Conservation (phyloP, 116 monocot species). For the Papilionanthe hybrid region DNA sequence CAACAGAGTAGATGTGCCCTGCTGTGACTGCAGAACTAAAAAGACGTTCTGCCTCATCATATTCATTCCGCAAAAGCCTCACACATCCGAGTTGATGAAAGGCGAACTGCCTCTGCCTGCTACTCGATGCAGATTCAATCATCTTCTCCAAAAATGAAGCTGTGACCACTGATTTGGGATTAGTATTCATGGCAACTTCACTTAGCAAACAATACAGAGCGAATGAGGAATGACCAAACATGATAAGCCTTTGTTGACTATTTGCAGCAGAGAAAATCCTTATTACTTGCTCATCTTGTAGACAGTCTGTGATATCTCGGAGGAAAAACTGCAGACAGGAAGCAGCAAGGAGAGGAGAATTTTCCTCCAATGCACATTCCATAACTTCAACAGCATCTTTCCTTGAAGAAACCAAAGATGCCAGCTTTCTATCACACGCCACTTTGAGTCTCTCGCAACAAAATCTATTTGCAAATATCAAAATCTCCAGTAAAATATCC, state of each 20-base stretch:
- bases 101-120: constrained; percentile 21
- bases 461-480: constrained; percentile 22
- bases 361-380: constrained; percentile 29
- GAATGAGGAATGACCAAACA: constrained; percentile 24
- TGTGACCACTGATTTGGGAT: constrained; percentile 10
- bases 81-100: constrained; percentile 25
- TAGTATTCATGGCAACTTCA: constrained; percentile 21
- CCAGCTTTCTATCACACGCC: constrained; percentile 22
- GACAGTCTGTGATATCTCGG: constrained; percentile 11
- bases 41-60: constrained; percentile 20
- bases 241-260: constrained; percentile 16
- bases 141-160: constrained; percentile 22
- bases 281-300: constrained; percentile 21
- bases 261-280: constrained; percentile 17
- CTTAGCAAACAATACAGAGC: constrained; percentile 23
- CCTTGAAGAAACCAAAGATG: constrained; percentile 19
- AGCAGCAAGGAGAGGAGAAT: constrained; percentile 20
- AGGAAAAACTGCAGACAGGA: constrained; percentile 20
- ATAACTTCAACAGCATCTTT: constrained; percentile 25
- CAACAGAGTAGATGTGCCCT: constrained; percentile 29
- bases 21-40: constrained; percentile 19
- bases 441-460: constrained; percentile 26
- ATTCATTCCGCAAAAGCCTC: constrained; percentile 29
- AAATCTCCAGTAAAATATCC: constrained; percentile 16
- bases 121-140: constrained; percentile 8